phyloP scores from a whole-genome alignment of 306 rosid species.

The Corylus heterophylla region DNA sequence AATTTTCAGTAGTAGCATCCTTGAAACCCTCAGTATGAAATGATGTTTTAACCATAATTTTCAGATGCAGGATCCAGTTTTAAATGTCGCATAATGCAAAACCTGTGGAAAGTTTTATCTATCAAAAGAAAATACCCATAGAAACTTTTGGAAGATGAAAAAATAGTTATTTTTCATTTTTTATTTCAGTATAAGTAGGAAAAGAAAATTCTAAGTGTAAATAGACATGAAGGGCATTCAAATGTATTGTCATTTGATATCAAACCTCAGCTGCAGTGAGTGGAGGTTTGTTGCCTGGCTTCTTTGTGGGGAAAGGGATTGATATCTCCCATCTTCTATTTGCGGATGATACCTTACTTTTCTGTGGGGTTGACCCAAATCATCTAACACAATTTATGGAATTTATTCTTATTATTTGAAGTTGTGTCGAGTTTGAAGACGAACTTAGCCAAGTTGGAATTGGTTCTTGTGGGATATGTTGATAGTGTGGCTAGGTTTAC shows the following conservation, averaged over 20 bases:
- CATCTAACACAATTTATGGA: no score
- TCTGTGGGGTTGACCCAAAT: no score
- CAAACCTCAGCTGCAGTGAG: no score
- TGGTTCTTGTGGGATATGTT: no score
- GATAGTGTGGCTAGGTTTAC: no score
- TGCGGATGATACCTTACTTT: no score
- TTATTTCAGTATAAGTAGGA: not conserved
- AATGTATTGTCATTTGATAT: not conserved
- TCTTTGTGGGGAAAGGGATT: no score
- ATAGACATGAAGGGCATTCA: slow-evolving; percentile 1
- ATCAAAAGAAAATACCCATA: not conserved
- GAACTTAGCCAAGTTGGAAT: no score
- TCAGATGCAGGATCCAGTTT: not conserved
- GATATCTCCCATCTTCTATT: no score
- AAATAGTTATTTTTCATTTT: not conserved
- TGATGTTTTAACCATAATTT: not conserved
- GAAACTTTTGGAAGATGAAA: not conserved
- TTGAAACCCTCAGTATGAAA: not conserved
- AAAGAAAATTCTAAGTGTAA: not conserved
- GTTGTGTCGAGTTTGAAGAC: no score
- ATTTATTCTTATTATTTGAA: no score
- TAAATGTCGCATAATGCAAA: not conserved
- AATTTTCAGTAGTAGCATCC: not conserved
- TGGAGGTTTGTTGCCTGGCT: no score
- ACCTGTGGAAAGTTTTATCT: not conserved